A percentile compares a stretch with the other conserved stretches of the same genome.
Conservation (phyloP, 1,284 basidiomycete species). For the Naganishia albida region DNA sequence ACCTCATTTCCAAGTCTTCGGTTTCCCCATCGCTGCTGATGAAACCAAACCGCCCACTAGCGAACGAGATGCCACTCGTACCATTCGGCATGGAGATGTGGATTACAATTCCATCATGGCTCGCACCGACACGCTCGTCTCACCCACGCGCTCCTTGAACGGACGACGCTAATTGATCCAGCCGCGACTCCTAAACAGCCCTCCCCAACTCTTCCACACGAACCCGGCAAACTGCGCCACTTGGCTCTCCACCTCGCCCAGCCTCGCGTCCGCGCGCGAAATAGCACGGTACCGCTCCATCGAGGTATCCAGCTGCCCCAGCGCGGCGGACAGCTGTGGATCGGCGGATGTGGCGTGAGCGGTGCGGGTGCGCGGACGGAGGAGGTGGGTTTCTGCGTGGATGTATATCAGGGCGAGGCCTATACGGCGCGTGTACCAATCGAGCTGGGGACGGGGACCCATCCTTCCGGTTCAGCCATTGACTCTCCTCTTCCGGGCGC, state of each 20-base stretch:
- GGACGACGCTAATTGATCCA: conserved; percentile 29
- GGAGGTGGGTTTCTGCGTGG: conserved; percentile 27
- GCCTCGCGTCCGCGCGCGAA: not conserved
- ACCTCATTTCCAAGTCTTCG: too few species aligned
- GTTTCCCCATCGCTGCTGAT: too few species aligned
- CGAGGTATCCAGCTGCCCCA: conserved; percentile 11
- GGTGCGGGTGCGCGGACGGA: conserved; percentile 14
- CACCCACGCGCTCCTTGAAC: not conserved
- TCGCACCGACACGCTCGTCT: too few species aligned
- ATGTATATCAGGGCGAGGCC: conserved; percentile 27
- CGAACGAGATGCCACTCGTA: too few species aligned
- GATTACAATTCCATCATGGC: too few species aligned
- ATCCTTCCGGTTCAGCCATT: too few species aligned
- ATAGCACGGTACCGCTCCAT: conserved; percentile 17
- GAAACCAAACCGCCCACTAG: too few species aligned
- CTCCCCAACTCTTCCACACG: conserved; percentile 34
- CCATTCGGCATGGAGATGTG: too few species aligned
- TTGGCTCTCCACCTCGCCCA: conserved; percentile 6
- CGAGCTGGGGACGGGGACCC: too few species aligned
- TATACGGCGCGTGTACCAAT: conserved; percentile 23
- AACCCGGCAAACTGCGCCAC: conserved; percentile 30
- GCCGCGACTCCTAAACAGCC: conserved; percentile 32
- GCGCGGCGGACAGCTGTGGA: conserved; percentile 10
- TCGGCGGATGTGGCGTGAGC: not conserved
- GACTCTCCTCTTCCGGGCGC: not conserved